Evolutionary conservation across 2,329 filamentous ascomycete species (phyloP).

Genomic region (Meredithiella fracta): DNA sequence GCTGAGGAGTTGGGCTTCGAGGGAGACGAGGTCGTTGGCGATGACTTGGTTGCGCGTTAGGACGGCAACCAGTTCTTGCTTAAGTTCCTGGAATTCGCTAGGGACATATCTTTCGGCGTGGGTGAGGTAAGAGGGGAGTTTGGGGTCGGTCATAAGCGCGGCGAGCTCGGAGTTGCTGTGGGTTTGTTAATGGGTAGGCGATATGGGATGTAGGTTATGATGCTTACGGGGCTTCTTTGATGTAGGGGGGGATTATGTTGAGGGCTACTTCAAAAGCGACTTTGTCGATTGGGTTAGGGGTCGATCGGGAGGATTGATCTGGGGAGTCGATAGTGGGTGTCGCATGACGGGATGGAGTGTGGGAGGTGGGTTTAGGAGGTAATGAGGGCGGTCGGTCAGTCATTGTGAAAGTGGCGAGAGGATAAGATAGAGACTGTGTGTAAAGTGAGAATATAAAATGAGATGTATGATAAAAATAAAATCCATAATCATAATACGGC

Average conservation of each 20-base stretch:
- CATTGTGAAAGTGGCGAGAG: neutral
- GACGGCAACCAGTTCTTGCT: too few relatives aligned
- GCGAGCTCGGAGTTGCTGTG: slow-evolving; percentile 19
- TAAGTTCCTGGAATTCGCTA: too few relatives aligned
- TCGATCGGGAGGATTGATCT: slow-evolving; percentile 19
- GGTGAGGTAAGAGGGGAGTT: slow-evolving; percentile 35
- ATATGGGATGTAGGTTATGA: neutral
- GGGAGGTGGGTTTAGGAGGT: slow-evolving; percentile 55
- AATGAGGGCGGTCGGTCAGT: slow-evolving; percentile 42
- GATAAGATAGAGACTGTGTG: neutral
- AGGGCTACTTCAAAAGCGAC: neutral
- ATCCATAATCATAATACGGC: too few relatives aligned
- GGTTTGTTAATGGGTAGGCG: neutral
- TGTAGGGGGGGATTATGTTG: slow-evolving; percentile 51
- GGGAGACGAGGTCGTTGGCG: slow-evolving; percentile 42
- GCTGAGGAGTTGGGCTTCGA: slow-evolving; percentile 39
- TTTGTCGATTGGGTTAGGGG: slow-evolving; percentile 15
- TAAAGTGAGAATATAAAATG: neutral
- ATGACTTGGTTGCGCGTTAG: slow-evolving; percentile 60
- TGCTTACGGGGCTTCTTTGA: slow-evolving; percentile 68
- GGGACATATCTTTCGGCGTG: too few relatives aligned
- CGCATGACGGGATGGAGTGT: slow-evolving; percentile 49
- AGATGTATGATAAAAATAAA: too few relatives aligned
- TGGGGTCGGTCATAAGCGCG: slow-evolving; percentile 28
- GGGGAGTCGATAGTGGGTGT: slow-evolving; percentile 34